phyloP scores from a whole-genome alignment of 202 grass and related monocot genomes.

The Alloteropsis angusta region DNA sequence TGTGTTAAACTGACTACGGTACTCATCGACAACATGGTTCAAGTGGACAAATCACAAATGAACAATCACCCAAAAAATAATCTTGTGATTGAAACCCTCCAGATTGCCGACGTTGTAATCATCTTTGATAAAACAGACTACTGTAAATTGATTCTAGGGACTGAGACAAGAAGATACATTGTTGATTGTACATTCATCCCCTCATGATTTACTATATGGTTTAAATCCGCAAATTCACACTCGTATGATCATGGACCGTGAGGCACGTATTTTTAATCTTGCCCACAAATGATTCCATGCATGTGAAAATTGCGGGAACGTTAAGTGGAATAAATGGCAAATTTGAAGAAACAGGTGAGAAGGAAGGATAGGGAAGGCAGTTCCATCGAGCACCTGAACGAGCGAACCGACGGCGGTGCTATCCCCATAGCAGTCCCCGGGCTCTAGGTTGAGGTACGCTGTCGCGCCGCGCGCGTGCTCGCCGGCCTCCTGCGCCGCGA shows the following conservation, averaged over 20 bases:
- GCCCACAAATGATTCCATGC: neutral
- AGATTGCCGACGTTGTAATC: neutral
- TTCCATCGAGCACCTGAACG: conserved; percentile 48
- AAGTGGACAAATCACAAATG: neutral
- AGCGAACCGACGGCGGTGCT: conserved; percentile 52
- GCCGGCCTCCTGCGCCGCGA: conserved; percentile 49
- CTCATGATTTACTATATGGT: neutral
- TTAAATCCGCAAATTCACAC: neutral
- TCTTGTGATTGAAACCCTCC: neutral
- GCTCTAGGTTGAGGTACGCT: conserved; percentile 85
- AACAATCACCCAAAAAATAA: neutral
- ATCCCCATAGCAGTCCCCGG: conserved; percentile 71
- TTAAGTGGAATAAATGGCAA: neutral
- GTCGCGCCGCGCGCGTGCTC: conserved; percentile 56
- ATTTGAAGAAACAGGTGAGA: neutral
- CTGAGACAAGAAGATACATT: neutral
- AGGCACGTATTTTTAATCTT: neutral
- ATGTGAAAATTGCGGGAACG: neutral
- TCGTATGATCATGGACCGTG: neutral
- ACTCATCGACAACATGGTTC: neutral
- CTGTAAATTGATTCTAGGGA: neutral
- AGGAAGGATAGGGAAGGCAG: neutral
- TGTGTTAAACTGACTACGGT: neutral
- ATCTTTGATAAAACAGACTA: neutral
- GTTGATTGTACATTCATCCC: neutral